A percentile compares a stretch with the other conserved stretches of the same genome.
Conservation (phyloP, 371 early-diverging fungal species). For the Mortierella sp. region DNA sequence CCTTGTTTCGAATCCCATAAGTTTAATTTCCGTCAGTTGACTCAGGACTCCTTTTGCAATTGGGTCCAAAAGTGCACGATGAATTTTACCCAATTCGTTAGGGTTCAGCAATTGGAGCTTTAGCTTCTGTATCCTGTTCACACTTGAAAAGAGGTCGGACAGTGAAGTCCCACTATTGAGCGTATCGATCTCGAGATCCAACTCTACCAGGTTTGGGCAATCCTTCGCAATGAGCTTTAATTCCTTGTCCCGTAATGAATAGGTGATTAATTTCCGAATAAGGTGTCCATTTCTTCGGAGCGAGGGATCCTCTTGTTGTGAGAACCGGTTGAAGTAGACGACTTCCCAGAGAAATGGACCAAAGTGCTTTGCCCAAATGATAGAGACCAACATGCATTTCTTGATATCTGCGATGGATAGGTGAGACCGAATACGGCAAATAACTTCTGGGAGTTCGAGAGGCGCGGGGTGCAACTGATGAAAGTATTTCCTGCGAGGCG, state of each 20-base stretch:
- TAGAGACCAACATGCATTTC: slow-evolving; percentile 30
- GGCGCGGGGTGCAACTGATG: slow-evolving; percentile 24
- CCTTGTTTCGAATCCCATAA: slow-evolving; percentile 5
- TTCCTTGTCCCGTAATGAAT: slow-evolving; percentile 12
- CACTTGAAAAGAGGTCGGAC: slow-evolving; percentile 1
- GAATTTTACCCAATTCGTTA: neutral
- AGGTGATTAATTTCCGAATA: slow-evolving; percentile 22
- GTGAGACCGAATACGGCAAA: slow-evolving; percentile 15
- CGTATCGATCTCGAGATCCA: slow-evolving; percentile 16
- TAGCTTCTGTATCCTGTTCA: slow-evolving; percentile 1
- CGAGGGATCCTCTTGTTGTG: neutral
- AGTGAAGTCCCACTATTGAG: neutral
- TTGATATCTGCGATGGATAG: slow-evolving; percentile 16
- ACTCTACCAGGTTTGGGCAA: slow-evolving; percentile 1
- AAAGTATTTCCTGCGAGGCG: slow-evolving; percentile 17
- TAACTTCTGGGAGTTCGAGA: slow-evolving; percentile 33
- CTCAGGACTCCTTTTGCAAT: slow-evolving; percentile 15
- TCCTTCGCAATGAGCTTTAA: slow-evolving; percentile 10
- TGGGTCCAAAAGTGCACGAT: slow-evolving; percentile 9
- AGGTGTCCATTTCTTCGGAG: slow-evolving; percentile 14
- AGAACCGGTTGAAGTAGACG: slow-evolving; percentile 14
- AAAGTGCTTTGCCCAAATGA: slow-evolving; percentile 23
- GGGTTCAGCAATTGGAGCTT: slow-evolving; percentile 1
- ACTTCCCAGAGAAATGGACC: slow-evolving; percentile 35
- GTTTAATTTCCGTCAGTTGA: slow-evolving; percentile 15